Conservation (phyloP, 1,139 yeast genomes). For the Candida dubliniensis region DNA sequence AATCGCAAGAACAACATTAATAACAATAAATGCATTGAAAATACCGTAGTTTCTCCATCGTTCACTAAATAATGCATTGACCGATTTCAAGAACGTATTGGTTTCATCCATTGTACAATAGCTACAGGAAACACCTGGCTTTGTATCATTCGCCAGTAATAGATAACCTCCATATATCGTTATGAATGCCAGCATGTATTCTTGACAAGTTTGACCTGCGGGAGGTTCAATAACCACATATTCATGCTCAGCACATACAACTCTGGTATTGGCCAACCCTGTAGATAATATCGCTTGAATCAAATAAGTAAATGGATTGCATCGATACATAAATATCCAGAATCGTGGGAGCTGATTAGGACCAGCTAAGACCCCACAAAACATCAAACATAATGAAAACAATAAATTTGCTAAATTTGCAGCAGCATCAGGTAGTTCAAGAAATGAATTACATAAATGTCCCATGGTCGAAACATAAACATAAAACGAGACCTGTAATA, state of each 20-base stretch:
- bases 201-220: constrained; percentile 56
- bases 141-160: constrained; percentile 23
- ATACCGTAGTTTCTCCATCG: constrained; percentile 75
- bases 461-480: constrained; percentile 37
- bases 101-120: constrained; percentile 54
- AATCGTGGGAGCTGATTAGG: constrained; percentile 26
- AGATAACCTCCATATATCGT: constrained; percentile 51
- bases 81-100: constrained; percentile 46
- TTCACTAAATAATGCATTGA: constrained; percentile 44
- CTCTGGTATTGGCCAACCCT: constrained; percentile 25
- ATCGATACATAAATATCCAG: constrained; percentile 60
- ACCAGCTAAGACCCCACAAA: constrained; percentile 37
- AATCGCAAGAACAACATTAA: constrained; percentile 54
- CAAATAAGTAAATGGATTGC: constrained; percentile 67
- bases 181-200: constrained; percentile 49
- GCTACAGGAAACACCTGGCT: constrained; percentile 36
- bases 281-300: constrained; percentile 29
- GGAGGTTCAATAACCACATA: constrained; percentile 26
- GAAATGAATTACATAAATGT: constrained; percentile 37
- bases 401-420: constrained; percentile 28
- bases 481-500: constrained; percentile 39
- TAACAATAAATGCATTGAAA: constrained; percentile 42
- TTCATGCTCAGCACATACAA: constrained; percentile 27
- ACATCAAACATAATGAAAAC: constrained; percentile 31
- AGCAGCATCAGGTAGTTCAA: constrained; percentile 39